Evolutionary conservation across 257 asterid species (phyloP), one percentile per base, ranked within the genome.

Genomic region (Galeopsis tetrahit): DNA sequence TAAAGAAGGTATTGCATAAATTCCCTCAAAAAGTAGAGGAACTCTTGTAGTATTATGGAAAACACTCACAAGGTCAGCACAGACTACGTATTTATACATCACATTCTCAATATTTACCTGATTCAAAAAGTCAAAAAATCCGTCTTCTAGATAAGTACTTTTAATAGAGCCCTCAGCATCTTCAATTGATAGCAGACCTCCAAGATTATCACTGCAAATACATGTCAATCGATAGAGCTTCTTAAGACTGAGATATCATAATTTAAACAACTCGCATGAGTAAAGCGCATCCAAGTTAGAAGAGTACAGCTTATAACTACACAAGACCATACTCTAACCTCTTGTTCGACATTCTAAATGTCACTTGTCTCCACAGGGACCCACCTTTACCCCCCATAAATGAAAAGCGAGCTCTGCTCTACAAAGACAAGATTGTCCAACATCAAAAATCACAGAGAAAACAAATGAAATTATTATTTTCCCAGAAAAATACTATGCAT

Each of bases 331-430:
- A 51, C 14, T 73, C 84, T 76, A 63, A 95, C 98, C 94, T 84
- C 70, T 74, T 79, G 75, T 77, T 63, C 43, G 78, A 68, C 85
- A 90, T 81, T 77, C 77, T 87, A 87, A 84, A 95, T 1, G 90
- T 84, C 74, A 95, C 59, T 85, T 92, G 95, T 84, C 85, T 90
- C 99, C 99, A 95, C 71, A 95, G 89, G 10, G 92, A 59, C 68
- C 96, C 98, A 72, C 99, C 98, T 83, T 86, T 92, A 44, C 92
- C 97, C 68, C 99, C 99, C 98, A 95, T 95, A 82, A 85, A 92
- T 28, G 99, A 95, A 89, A 95, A 95, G 63, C 98, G 96, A 73
- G 99, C 99, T 87, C 99, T 95, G 85, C 74, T 85, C 99, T 95
- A 84, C 84, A 80, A 59, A 79, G 56, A 72, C 60, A 46, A 83